Conservation (phyloP, 2,329 filamentous ascomycete genomes). For the Colletotrichum australisinense region DNA sequence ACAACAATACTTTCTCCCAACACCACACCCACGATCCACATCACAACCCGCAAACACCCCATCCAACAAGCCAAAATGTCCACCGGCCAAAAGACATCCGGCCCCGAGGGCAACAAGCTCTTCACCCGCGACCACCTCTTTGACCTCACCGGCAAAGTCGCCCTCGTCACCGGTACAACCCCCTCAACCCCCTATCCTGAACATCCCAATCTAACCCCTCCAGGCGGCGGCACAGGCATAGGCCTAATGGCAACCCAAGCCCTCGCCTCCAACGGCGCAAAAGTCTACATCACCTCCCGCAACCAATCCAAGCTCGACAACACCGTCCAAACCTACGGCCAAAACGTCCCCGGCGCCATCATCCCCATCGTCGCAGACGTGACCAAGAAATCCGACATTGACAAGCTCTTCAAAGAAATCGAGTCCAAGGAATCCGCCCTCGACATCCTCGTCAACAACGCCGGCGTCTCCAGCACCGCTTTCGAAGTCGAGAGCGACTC, state of each 20-base stretch:
- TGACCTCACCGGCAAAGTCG: constrained; percentile 54
- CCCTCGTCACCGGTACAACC: constrained; percentile 55
- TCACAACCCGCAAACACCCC: neutral
- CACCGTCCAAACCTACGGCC: constrained; percentile 67
- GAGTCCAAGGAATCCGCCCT: constrained; percentile 66
- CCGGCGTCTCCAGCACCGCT: constrained; percentile 68
- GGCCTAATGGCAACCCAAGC: constrained; percentile 77
- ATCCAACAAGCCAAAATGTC: constrained; percentile 23
- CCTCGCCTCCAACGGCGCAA: constrained; percentile 74
- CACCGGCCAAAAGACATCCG: constrained; percentile 31
- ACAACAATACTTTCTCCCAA: too few species aligned
- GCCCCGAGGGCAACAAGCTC: constrained; percentile 40
- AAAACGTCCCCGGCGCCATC: constrained; percentile 65
- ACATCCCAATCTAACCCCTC: neutral
- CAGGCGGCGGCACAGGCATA: constrained; percentile 70
- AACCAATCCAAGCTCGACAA: constrained; percentile 71
- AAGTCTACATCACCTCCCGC: constrained; percentile 77
- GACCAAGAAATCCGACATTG: constrained; percentile 69
- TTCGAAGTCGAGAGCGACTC: constrained; percentile 66
- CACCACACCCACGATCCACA: neutral
- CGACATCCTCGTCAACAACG: constrained; percentile 77
- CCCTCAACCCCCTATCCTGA: too few species aligned
- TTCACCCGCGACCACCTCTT: constrained; percentile 54
- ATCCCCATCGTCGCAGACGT: constrained; percentile 72
- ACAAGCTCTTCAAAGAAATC: constrained; percentile 67